A percentile compares a stretch with the other conserved stretches of the same genome.
phyloP scores from a whole-genome alignment of 1,284 basidiomycete genomes.

The Leccinum solheimii region DNA sequence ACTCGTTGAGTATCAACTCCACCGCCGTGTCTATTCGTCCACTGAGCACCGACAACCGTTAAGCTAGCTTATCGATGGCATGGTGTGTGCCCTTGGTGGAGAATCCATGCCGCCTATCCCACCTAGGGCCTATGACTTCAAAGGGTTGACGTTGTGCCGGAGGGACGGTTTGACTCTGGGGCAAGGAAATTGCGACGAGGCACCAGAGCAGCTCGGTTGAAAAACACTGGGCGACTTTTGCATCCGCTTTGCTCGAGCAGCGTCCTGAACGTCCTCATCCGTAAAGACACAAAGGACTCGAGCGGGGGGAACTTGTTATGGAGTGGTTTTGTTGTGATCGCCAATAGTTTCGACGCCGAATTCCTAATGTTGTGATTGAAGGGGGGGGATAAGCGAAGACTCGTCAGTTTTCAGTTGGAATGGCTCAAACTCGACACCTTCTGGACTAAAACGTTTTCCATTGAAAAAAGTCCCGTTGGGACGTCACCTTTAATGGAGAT shows the following conservation, averaged over 20 bases:
- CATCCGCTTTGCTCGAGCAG: slow-evolving; percentile 61
- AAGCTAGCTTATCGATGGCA: slow-evolving; percentile 59
- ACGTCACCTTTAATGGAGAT: slow-evolving; percentile 97
- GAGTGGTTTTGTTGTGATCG: slow-evolving; percentile 96
- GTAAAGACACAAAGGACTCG: slow-evolving; percentile 88
- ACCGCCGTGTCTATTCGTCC: slow-evolving; percentile 79
- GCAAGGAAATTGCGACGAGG: slow-evolving; percentile 37
- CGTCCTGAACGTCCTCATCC: slow-evolving; percentile 79
- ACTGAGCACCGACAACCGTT: slow-evolving; percentile 72
- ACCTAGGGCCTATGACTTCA: slow-evolving; percentile 58
- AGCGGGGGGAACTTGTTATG: slow-evolving; percentile 95
- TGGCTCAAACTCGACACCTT: slow-evolving; percentile 91
- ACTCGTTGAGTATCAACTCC: slow-evolving; percentile 63
- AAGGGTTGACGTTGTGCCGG: slow-evolving; percentile 51
- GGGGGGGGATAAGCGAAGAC: not conserved
- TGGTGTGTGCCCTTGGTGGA: slow-evolving; percentile 24
- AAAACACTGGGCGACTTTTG: slow-evolving; percentile 26
- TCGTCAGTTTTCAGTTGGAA: slow-evolving; percentile 89
- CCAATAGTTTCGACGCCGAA: slow-evolving; percentile 99
- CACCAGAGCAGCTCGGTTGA: slow-evolving; percentile 33
- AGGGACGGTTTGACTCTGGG: slow-evolving; percentile 35
- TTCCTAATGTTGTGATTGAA: slow-evolving; percentile 59
- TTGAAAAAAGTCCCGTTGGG: slow-evolving; percentile 99
- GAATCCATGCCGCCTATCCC: slow-evolving; percentile 72
- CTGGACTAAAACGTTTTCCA: slow-evolving; percentile 85